Conservation (phyloP, 768 basidiomycete genomes). For the Candolleomyces aberdarensis region DNA sequence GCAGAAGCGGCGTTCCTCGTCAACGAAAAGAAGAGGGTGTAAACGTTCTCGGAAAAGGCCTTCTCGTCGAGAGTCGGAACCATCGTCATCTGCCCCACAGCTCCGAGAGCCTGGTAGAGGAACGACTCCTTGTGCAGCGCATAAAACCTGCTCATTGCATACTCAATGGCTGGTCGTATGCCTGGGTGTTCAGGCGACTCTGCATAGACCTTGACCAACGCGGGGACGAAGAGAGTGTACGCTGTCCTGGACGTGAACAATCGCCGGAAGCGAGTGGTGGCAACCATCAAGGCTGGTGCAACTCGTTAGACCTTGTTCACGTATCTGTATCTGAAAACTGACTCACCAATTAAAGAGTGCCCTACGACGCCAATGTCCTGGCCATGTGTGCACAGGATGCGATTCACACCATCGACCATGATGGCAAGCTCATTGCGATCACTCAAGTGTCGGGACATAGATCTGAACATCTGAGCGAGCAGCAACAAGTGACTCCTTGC, state of each 20-base stretch:
- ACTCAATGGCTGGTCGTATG: constrained; percentile 68
- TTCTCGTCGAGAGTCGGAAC: constrained; percentile 45
- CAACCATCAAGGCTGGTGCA: constrained; percentile 61
- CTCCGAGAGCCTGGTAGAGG: constrained; percentile 69
- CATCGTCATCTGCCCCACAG: constrained; percentile 52
- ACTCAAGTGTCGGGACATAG: constrained; percentile 67
- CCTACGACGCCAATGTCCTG: constrained; percentile 76
- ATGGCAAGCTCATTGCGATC: constrained; percentile 65
- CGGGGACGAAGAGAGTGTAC: constrained; percentile 74
- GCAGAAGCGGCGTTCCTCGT: constrained; percentile 37
- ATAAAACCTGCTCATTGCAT: constrained; percentile 68
- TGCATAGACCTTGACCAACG: constrained; percentile 65
- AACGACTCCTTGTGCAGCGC: constrained; percentile 71
- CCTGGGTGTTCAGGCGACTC: constrained; percentile 55
- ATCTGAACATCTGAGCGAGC: constrained; percentile 66
- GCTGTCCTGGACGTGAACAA: constrained; percentile 70
- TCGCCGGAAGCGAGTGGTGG: constrained; percentile 73
- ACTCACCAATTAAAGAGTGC: constrained; percentile 67
- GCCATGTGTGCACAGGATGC: constrained; percentile 63
- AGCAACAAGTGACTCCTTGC: constrained; percentile 69
- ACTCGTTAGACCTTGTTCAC: background rate
- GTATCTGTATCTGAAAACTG: background rate
- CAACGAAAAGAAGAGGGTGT: constrained; percentile 56
- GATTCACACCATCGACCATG: constrained; percentile 69
- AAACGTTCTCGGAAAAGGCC: constrained; percentile 56